phyloP scores from a whole-genome alignment of 2,329 filamentous ascomycete genomes.

The Cytospora piceae region DNA sequence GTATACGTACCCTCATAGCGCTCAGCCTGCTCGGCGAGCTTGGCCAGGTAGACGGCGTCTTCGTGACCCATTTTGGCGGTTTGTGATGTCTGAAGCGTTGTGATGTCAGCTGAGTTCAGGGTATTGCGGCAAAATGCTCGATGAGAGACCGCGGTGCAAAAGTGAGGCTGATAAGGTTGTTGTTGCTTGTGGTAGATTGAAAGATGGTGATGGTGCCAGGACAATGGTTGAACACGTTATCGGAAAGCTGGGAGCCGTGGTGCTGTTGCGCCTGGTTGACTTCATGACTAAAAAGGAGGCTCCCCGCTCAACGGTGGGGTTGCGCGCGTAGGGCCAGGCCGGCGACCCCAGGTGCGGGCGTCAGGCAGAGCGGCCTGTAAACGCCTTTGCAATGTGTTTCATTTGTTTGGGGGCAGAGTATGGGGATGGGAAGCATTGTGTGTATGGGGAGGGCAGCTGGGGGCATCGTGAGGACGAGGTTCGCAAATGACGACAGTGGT shows the following conservation, averaged over 20 bases:
- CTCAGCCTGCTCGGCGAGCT: constrained; percentile 99
- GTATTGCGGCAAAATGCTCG: constrained; percentile 24
- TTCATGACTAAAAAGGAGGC: constrained; percentile 37
- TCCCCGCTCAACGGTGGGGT: constrained; percentile 39
- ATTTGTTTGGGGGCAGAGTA: constrained; percentile 1
- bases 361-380: constrained; percentile 17
- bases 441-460: constrained; percentile 17
- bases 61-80: constrained; percentile 92
- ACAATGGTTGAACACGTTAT: constrained; percentile 33
- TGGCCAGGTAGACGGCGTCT: constrained; percentile 98
- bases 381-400: constrained; percentile 9
- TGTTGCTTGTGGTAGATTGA: constrained; percentile 31
- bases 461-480: constrained; percentile 14
- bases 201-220: constrained; percentile 33
- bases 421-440: constrained; percentile 3
- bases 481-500: constrained; percentile 29
- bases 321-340: constrained; percentile 34
- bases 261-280: constrained; percentile 36
- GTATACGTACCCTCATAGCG: constrained; percentile 88
- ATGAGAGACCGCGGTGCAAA: constrained; percentile 26
- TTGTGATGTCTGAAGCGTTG: constrained; percentile 34
- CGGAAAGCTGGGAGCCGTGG: constrained; percentile 22
- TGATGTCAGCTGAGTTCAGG: constrained; percentile 34
- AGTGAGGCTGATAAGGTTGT: constrained; percentile 27
- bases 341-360: constrained; percentile 28